Evolutionary conservation across 257 asterid genomes (phyloP), one percentile per base, ranked within the genome.

Genomic region (Plectranthus barbatus): DNA sequence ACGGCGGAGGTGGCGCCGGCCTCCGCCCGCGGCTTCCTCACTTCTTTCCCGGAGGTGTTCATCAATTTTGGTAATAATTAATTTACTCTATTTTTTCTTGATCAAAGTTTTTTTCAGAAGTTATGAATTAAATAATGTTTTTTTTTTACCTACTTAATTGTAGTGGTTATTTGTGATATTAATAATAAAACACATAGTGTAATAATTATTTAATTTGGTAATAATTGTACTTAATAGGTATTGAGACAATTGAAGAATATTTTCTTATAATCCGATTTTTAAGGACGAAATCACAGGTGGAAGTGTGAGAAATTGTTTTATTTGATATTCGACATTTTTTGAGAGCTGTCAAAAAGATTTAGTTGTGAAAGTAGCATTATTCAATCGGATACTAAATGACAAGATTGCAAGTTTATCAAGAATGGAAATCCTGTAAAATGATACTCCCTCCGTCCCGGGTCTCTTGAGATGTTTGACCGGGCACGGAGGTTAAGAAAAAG

Each of bases 1-100:
- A 83, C 98, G 26, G 87, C 98, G 11, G 96, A 91, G 87, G 83
- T 91, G 19, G 59, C 98, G 23, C 98, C 96, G 83, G 94, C 95
- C 12, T 77, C 96, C 10, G 75, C 88, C 26, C 88, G 96, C 4
- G 98, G 96, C 11, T 88, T 88, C 73, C 94, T 91, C 51, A 62
- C 90, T 46, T 91, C 98, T 46, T 91, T 91, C 68, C 96, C 98
- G 7, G 96, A 88, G 73, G 96, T 91, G 41, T 88, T 91, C 83
- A 86, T 91, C 73, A 91, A 88, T 72, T 73, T 75, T 46, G 96
- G 96, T 88, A 63, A 24, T 46, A 1, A 7, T 42, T 42, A 42
- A 3, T 1, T 31, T 31, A 31, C 36, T 31, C 0, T 31, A 1
- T 4, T 31, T 31, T 6, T 31, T 7, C 7, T 31, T 31, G 36